Evolutionary conservation across 139 green algal genomes (phyloP).

Genomic region (Chlamydomonas sp.): DNA sequence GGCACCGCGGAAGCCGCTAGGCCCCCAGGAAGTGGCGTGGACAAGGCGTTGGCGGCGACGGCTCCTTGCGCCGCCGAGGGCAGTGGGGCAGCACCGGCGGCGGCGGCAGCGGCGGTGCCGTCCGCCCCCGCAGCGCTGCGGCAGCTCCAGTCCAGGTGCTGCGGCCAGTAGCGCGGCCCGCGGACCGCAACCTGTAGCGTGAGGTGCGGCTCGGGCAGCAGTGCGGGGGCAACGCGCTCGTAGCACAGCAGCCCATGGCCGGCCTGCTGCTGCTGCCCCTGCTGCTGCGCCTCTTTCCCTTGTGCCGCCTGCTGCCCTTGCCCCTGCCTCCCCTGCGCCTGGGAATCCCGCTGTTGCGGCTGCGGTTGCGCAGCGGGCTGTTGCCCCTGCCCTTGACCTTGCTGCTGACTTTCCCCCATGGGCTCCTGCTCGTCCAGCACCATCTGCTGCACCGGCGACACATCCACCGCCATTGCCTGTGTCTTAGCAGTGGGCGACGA

Average conservation of each 20-base stretch:
- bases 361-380: neutral
- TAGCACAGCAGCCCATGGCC: neutral
- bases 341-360: neutral
- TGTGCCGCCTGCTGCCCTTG: too few species aligned
- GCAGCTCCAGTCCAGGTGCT: conserved; percentile 44
- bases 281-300: neutral
- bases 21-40: neutral
- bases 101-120: neutral
- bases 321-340: too few species aligned
- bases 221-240: conserved; percentile 1
- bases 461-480: too few species aligned
- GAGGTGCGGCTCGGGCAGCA: conserved; percentile 32
- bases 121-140: neutral
- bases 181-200: conserved; percentile 52
- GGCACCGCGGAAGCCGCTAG: neutral
- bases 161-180: conserved; percentile 81
- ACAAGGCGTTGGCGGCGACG: neutral
- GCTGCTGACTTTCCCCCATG: too few species aligned
- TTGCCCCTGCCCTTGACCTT: neutral
- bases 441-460: too few species aligned
- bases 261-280: neutral
- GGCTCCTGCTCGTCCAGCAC: too few species aligned
- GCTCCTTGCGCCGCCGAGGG: neutral
- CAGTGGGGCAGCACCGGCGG: neutral
- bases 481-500: too few species aligned